Base-by-base conservation (phyloP, 2,329 filamentous ascomycete species). In the Fusarium ambrosium region DNA sequence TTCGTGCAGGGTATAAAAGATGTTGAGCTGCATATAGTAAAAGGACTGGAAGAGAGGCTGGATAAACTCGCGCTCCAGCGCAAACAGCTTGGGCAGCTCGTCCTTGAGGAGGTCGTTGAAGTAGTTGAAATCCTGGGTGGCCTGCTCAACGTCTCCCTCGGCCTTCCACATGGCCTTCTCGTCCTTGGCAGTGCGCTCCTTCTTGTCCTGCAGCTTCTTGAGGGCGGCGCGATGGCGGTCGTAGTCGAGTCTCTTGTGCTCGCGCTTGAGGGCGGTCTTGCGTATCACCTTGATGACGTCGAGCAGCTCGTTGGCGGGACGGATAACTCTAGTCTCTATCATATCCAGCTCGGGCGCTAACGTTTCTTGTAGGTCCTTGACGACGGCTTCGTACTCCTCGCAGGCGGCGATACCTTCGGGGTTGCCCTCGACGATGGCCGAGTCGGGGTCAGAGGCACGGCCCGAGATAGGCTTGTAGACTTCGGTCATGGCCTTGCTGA, bases 1-100 rank as follows among this genome's bases (percentile, higher is more conserved):
- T 85, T 98, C 96, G 83, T 99, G 97, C 64, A 99, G 88, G 1
- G 97, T 99, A 85, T 99, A 99, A 84, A 98, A 99, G 75, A 99
- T 94, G 84, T 99, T 99, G 75, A 99, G 90, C 84, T 99, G 97
- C 97, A 99, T 99, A 87, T 98, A 99, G 86, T 99, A 99, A 86
- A 99, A 99, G 11, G 94, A 97, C 83, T 98, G 97, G 88, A 99
- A 99, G 9, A 99, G 90, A 4, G 97, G 97, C 77, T 94, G 92
- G 83, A 99, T 99, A 83, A 99, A 98, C 83, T 98, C 93, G 74
- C 92, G 91, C 84, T 99, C 97, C 20, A 99, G 90, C 9, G 87
- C 84, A 84, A 99, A 99, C 13, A 99, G 90, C 83, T 95, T 95
- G 32, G 97, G 97, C 73, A 99, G 87, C 85, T 99, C 97, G 20